Evolutionary conservation across 768 basidiomycete genomes (phyloP).

Genomic region (Rossbeevera mucosa): DNA sequence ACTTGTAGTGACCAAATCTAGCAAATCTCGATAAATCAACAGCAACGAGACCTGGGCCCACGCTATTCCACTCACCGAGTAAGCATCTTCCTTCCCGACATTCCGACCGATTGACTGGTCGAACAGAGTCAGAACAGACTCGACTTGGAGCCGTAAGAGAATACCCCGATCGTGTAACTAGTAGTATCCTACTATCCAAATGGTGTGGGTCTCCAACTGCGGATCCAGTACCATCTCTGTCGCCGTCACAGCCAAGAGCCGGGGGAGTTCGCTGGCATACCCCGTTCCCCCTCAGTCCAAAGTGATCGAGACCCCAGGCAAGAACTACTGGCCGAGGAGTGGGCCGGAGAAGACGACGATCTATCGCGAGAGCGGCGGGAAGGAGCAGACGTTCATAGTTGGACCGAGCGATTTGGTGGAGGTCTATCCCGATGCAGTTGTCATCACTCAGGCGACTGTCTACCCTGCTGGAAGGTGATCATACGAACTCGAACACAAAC

Average conservation of each 20-base stretch:
- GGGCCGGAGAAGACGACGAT: conserved; percentile 9
- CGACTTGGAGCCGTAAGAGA: neutral
- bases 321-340: conserved; percentile 9
- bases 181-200: neutral
- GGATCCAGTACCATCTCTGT: neutral
- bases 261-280: conserved; percentile 2
- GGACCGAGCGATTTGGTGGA: conserved; percentile 13
- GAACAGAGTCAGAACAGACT: neutral
- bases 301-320: neutral
- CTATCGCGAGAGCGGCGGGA: conserved; percentile 1
- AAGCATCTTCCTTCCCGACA: neutral
- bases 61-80: no score
- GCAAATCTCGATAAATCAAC: no score
- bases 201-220: conserved; percentile 20
- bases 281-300: neutral
- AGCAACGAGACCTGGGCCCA: no score
- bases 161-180: neutral
- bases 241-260: conserved; percentile 4
- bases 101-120: neutral
- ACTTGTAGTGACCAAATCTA: no score
- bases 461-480: neutral
- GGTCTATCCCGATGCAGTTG: conserved; percentile 9
- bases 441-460: conserved; percentile 8
- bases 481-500: no score
- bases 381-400: conserved; percentile 6